Evolutionary conservation across 2,329 filamentous ascomycete species (phyloP).

Genomic region (Zymoseptoria brevis): DNA sequence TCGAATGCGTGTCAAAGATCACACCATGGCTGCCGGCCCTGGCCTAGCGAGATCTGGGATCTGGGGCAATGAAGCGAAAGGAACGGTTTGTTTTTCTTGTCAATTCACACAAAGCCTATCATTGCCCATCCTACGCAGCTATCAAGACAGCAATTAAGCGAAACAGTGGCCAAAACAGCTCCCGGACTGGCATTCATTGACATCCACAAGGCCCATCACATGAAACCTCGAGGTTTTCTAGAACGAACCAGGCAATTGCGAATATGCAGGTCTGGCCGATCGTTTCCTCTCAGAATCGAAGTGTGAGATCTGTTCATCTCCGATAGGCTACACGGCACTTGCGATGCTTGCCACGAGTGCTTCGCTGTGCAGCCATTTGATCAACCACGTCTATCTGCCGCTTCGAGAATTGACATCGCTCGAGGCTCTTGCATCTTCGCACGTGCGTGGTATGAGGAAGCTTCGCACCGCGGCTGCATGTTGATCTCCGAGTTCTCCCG

Average conservation of each 20-base stretch:
- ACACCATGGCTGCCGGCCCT: neutral
- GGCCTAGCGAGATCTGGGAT: neutral
- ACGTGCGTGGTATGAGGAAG: neutral
- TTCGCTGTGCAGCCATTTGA: neutral
- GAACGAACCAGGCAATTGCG: neutral
- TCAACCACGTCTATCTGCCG: neutral
- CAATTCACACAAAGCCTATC: neutral
- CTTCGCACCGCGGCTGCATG: neutral
- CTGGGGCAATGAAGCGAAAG: neutral
- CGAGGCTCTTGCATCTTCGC: neutral
- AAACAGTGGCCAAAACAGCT: neutral
- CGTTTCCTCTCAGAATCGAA: neutral
- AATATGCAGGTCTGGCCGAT: neutral
- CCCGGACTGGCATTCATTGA: neutral
- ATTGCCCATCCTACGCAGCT: neutral
- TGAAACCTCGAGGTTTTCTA: neutral
- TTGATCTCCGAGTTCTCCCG: neutral
- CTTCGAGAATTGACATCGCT: neutral
- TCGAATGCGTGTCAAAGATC: neutral
- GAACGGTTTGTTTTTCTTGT: neutral
- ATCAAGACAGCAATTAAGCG: neutral
- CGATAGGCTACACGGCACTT: neutral
- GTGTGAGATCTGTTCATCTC: neutral
- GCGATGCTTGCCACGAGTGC: neutral
- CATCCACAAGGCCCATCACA: neutral